Conservation (phyloP, 768 basidiomycete genomes). For the Lyophyllum atratum region DNA sequence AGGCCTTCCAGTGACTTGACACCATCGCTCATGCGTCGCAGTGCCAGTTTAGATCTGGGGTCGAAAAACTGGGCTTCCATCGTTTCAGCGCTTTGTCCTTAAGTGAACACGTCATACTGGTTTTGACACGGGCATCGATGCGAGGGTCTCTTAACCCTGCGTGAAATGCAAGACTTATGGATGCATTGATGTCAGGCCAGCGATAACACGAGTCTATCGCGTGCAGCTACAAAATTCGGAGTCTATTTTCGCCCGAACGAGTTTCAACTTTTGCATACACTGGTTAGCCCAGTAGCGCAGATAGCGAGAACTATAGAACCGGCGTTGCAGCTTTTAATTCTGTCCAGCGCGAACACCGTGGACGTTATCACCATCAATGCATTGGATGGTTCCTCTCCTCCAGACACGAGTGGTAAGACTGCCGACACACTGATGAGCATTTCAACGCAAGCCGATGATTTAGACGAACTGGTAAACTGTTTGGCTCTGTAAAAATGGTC, state of each 20-base stretch:
- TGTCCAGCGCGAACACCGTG: constrained; percentile 30
- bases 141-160: constrained; percentile 10
- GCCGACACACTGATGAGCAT: constrained; percentile 9
- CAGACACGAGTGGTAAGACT: background rate
- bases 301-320: constrained; percentile 38
- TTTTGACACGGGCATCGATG: constrained; percentile 25
- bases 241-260: background rate
- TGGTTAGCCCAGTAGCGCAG: constrained; percentile 23
- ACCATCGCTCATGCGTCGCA: constrained; percentile 4
- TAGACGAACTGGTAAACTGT: constrained; percentile 36
- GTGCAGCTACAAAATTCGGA: constrained; percentile 4
- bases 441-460: constrained; percentile 21
- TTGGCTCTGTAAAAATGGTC: background rate
- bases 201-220: constrained; percentile 6
- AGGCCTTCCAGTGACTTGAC: constrained; percentile 3
- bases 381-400: constrained; percentile 11
- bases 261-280: constrained; percentile 21
- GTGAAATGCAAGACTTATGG: background rate
- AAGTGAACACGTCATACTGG: constrained; percentile 22
- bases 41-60: constrained; percentile 8
- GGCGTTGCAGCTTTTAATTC: constrained; percentile 27
- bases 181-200: constrained; percentile 17
- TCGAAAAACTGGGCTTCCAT: constrained; percentile 15
- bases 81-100: constrained; percentile 9
- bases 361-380: constrained; percentile 29